phyloP scores from a whole-genome alignment of 2,329 filamentous ascomycete species.

The Diaporthe velutina region DNA sequence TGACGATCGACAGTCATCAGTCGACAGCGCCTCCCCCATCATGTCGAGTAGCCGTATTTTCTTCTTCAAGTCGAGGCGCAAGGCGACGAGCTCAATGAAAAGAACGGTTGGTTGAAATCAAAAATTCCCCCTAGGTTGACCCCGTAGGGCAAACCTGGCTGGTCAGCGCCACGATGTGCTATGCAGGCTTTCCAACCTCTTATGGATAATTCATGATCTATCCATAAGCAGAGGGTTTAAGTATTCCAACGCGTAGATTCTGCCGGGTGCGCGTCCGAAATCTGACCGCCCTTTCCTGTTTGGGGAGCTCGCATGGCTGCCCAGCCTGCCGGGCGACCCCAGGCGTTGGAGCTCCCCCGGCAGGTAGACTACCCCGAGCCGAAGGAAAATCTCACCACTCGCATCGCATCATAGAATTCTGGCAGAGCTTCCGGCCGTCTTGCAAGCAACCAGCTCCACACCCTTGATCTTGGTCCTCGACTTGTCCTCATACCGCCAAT shows the following conservation, averaged over 20 bases:
- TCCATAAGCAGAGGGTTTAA: neutral
- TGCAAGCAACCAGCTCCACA: conserved; percentile 18
- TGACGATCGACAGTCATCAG: too few relatives aligned
- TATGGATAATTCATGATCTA: conserved; percentile 27
- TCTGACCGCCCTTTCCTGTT: conserved; percentile 13
- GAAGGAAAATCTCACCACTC: conserved; percentile 34
- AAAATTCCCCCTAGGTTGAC: conserved; percentile 28
- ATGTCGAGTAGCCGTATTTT: neutral
- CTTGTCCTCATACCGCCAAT: neutral
- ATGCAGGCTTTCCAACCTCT: conserved; percentile 35
- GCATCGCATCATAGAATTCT: conserved; percentile 28
- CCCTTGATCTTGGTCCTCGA: neutral
- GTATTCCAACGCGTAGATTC: neutral
- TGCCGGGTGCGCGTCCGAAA: conserved; percentile 1
- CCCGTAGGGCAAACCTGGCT: conserved; percentile 28
- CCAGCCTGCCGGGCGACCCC: conserved; percentile 1
- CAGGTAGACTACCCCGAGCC: conserved; percentile 17
- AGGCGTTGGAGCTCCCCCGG: conserved; percentile 9
- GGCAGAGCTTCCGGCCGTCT: neutral
- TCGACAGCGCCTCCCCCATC: too few relatives aligned
- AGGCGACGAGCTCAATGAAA: conserved; percentile 34
- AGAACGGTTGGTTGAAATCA: neutral
- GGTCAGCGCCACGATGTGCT: conserved; percentile 33
- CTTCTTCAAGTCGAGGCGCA: conserved; percentile 34
- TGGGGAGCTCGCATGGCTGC: neutral